Conservation (phyloP, 208 protist species). For the Zelonia costaricensis region DNA sequence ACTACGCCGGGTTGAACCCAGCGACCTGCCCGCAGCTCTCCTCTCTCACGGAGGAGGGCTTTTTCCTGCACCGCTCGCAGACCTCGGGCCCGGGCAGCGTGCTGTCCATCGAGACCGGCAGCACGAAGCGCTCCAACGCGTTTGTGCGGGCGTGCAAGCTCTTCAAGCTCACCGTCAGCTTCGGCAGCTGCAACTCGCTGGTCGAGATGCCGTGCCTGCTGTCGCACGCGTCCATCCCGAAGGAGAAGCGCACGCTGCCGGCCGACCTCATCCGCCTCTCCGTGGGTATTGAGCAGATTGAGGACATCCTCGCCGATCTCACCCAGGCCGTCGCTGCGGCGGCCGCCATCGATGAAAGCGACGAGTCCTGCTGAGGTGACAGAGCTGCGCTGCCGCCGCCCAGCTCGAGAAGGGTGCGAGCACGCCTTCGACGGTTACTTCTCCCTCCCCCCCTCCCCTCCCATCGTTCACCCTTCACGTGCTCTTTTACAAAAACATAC, state of each 20-base stretch:
- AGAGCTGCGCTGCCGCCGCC: no score
- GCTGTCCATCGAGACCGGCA: constrained; percentile 79
- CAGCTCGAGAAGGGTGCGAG: no score
- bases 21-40: constrained; percentile 55
- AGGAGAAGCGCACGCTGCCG: constrained; percentile 85
- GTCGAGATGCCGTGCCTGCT: constrained; percentile 93
- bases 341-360: constrained; percentile 18
- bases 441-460: not conserved
- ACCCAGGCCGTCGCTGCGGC: constrained; percentile 72
- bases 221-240: constrained; percentile 95
- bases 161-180: constrained; percentile 93
- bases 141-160: constrained; percentile 86
- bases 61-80: constrained; percentile 63
- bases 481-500: no score
- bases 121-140: constrained; percentile 47
- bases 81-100: constrained; percentile 60
- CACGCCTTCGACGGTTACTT: not conserved
- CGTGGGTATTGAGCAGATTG: constrained; percentile 94
- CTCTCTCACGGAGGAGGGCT: constrained; percentile 77
- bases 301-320: constrained; percentile 92
- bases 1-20: constrained; percentile 93
- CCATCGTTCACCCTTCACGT: not conserved
- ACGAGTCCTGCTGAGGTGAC: constrained; percentile 9
- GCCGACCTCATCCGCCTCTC: constrained; percentile 90
- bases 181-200: constrained; percentile 95